Conservation (phyloP, 176 grass and related monocot species). For the Cenchrus americanus region DNA sequence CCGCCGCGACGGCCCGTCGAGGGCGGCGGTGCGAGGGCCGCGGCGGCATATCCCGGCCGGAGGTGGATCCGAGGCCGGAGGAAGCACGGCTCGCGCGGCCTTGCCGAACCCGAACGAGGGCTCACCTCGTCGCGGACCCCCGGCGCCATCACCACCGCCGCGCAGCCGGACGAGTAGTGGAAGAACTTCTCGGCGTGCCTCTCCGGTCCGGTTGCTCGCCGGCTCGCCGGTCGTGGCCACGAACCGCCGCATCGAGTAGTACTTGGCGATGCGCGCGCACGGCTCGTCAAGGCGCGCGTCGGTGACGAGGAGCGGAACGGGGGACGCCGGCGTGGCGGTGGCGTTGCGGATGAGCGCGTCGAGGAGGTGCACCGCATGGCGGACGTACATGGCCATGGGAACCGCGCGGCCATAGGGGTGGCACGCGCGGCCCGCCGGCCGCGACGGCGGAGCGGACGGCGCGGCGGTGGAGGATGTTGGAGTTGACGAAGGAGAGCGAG, state of each 20-base stretch:
- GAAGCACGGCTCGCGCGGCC: conserved; percentile 32
- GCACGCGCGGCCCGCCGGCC: conserved; percentile 48
- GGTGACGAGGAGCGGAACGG: conserved; percentile 66
- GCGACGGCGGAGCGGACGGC: conserved; percentile 23
- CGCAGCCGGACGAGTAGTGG: conserved; percentile 93
- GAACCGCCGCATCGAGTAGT: conserved; percentile 79
- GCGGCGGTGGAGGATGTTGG: conserved; percentile 65
- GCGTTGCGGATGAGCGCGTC: conserved; percentile 70
- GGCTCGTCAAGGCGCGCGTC: conserved; percentile 68
- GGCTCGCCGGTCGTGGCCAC: conserved; percentile 49
- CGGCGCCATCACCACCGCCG: conserved; percentile 62
- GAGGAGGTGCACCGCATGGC: conserved; percentile 70
- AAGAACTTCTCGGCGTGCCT: conserved; percentile 64
- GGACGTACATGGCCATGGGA: conserved; percentile 69
- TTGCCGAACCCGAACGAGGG: conserved; percentile 68
- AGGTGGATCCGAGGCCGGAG: too few relatives aligned
- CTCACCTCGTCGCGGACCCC: conserved; percentile 68
- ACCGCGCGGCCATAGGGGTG: conserved; percentile 57
- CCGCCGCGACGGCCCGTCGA: too few relatives aligned
- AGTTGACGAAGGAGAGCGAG: conserved; percentile 71
- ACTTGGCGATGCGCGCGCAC: conserved; percentile 66
- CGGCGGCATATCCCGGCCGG: too few relatives aligned
- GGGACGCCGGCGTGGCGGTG: not conserved
- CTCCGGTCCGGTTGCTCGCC: conserved; percentile 45
- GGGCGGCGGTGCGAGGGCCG: too few relatives aligned